Conservation (phyloP, 768 basidiomycete species). For the Lentinus brumalis region DNA sequence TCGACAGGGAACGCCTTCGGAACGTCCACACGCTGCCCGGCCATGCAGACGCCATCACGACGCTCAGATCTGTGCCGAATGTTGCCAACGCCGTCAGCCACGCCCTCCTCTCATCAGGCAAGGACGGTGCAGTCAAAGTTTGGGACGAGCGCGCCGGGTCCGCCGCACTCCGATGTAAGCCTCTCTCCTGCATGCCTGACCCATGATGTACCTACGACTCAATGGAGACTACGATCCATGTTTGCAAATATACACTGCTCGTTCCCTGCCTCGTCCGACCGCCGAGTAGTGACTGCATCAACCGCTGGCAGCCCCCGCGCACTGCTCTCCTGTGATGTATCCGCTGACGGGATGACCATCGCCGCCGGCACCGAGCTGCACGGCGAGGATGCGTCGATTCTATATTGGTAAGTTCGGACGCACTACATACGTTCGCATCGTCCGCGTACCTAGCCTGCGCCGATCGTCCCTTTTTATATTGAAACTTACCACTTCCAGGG, state of each 20-base stretch:
- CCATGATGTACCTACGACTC: conserved; percentile 28
- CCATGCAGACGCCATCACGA: conserved; percentile 60
- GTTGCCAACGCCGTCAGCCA: conserved; percentile 45
- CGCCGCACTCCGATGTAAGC: conserved; percentile 62
- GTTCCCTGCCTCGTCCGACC: background rate
- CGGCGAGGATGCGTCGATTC: conserved; percentile 77
- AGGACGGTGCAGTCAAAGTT: conserved; percentile 68
- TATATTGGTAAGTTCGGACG: conserved; percentile 68
- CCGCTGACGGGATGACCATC: conserved; percentile 67
- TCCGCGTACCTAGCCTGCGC: background rate
- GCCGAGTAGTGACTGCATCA: conserved; percentile 26
- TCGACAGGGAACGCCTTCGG: conserved; percentile 59
- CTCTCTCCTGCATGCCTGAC: background rate
- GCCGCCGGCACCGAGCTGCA: conserved; percentile 84
- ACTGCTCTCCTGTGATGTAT: conserved; percentile 70
- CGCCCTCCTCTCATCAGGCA: conserved; percentile 64
- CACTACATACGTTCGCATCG: background rate
- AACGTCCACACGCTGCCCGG: conserved; percentile 51
- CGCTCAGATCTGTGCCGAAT: conserved; percentile 46
- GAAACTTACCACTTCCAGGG: conserved; percentile 49
- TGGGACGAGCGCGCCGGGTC: conserved; percentile 71
- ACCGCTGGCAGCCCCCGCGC: conserved; percentile 26
- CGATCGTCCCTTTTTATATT: background rate
- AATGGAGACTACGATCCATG: conserved; percentile 21
- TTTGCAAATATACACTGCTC: background rate